A percentile compares a stretch with the other conserved stretches of the same genome.
Conservation (phyloP, 2,329 filamentous ascomycete species). For the Cercospora berteroae region DNA sequence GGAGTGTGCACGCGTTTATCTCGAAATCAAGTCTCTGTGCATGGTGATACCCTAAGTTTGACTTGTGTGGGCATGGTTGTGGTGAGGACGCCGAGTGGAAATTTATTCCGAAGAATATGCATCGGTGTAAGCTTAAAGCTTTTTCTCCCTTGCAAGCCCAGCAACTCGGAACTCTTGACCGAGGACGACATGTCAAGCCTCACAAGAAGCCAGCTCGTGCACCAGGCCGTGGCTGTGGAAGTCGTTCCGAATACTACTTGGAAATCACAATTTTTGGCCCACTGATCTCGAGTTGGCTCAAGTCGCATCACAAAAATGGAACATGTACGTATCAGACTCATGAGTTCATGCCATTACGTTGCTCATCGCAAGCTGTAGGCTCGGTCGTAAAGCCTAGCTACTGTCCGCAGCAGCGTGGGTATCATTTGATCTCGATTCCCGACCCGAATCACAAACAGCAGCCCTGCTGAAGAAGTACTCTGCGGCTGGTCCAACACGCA, state of each 20-base stretch:
- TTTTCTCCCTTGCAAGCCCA: slow-evolving; percentile 7
- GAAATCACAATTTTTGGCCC: neutral
- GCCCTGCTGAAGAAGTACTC: slow-evolving; percentile 17
- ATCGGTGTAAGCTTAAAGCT: slow-evolving; percentile 2
- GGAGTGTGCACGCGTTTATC: neutral
- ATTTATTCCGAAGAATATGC: slow-evolving; percentile 1
- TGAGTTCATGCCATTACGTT: slow-evolving; percentile 17
- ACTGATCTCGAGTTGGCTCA: neutral
- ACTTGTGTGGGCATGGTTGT: neutral
- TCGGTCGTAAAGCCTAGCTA: slow-evolving; percentile 18
- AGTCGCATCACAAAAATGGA: neutral
- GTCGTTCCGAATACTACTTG: neutral
- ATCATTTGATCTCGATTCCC: slow-evolving; percentile 24
- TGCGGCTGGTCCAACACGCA: slow-evolving; percentile 20
- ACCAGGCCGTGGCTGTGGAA: neutral
- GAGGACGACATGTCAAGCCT: slow-evolving; percentile 10
- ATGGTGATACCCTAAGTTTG: neutral
- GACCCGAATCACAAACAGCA: slow-evolving; percentile 20
- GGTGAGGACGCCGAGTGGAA: neutral
- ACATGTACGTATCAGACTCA: neutral
- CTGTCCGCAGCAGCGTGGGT: slow-evolving; percentile 20
- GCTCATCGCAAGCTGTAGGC: slow-evolving; percentile 11
- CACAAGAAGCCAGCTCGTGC: neutral
- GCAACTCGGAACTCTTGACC: slow-evolving; percentile 2
- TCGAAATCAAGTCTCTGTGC: neutral